Base-by-base conservation (phyloP, 345 rosid genomes). In the Schrenkiella parvula region DNA sequence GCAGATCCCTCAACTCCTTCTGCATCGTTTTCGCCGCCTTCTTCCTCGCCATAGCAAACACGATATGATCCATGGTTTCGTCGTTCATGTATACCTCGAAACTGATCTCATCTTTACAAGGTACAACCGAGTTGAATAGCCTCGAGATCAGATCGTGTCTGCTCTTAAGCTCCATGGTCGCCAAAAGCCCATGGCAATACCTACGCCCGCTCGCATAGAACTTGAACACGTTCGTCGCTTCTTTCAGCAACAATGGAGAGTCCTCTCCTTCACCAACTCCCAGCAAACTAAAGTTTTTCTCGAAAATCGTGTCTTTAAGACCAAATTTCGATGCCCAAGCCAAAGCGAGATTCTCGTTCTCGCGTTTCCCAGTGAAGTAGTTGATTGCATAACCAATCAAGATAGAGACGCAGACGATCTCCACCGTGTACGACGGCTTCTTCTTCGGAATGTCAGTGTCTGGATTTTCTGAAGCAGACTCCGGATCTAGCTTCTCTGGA, bases 141-240 rank as follows among this genome's bases (percentile, higher is more conserved):
- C 83, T 90, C 0, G 97, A 84, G 66, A 92, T 78, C 82, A 95
- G 74, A 87, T 95, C 99, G 53, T 95, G 97, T 62, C 99, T 85
- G 75, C 97, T 90, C 85, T 88, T 92, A 70, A 95, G 80, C 86
- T 95, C 97, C 88, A 95, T 83, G 0, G 98, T 95, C 4, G 97
- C 99, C 80, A 95, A 38, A 56, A 95, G 8, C n/a, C 99, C 98
- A 54, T 86, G 89, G 79, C 99, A 95, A 64, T 82, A 90, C 71
- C 99, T 83, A 4, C 99, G 86, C 21, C 99, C 99, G 10, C 97
- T 92, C 0, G 98, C 99, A 42, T 95, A 92, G 75, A 95, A 90
- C 54, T 92, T 95, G 73, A 95, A 95, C 51, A 95, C 90, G 21
- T 75, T 88, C 77, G 84, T 88, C 42, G 90, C 97, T 83, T 95